Evolutionary conservation across 2,329 filamentous ascomycete species (phyloP), one percentile per base, ranked within the genome.

Genomic region (Elsinoe arachidis): DNA sequence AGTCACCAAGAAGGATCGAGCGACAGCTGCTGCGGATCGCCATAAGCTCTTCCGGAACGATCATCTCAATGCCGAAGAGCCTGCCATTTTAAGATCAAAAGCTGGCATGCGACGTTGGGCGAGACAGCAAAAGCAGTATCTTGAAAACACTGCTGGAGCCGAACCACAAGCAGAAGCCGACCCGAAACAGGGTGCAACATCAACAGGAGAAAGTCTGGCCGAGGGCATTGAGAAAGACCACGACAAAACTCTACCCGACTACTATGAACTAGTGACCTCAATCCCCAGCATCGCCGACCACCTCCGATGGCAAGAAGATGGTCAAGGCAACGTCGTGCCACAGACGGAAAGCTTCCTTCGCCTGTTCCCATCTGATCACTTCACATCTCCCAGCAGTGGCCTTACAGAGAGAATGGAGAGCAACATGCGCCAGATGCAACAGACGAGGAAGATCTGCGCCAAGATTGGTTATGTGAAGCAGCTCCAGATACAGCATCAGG

Each of bases 381-480:
- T 96, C 66, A 81, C 79, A 9, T 80, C 90, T 7, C 87, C 90
- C 0, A 79, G 84, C 34, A 88, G 90, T 68, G 81, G 80, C 55
- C 74, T 99, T 35, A 79, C 87, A 1, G 83, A 83, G 64, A 92
- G 86, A 68, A 86, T 99, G 72, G 89, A 96, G 64, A 82, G 84
- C 57, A 99, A 99, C 65, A 89, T 97, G 72, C 83, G 84, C 60
- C 91, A 96, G 68, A 91, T 99, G 80, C 93, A 99, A 70, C 92
- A 97, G 67, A 99, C 93, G 0, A 82, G 93, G 64, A 97, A 96
- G 69, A 81, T 99, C 30, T 95, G 90, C 66, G 90, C 90, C 10
- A 99, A 97, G 74, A 96, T 99, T 69, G 86, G 89, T 51, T 90
- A 99, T 61, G 93, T 99, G 69, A 99, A 97, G 76, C 93, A 99